phyloP scores from a whole-genome alignment of 345 rosid genomes.

The Conringia planisiliqua region DNA sequence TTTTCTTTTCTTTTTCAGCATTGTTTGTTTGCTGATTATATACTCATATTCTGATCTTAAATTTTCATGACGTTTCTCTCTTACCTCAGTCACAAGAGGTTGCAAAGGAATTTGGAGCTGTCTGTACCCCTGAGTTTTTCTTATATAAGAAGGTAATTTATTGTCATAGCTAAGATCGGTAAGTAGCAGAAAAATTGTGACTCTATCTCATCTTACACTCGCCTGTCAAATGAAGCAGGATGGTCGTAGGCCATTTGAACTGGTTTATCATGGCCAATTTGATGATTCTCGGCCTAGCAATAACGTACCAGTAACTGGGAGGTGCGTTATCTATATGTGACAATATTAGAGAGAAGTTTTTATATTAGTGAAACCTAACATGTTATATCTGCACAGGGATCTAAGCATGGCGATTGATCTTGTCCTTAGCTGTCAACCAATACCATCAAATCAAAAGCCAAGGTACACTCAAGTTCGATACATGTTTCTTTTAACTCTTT shows the following conservation, averaged over 20 bases:
- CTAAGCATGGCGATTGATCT: constrained; percentile 67
- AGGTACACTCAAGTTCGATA: constrained; percentile 41
- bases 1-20: background rate
- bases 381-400: constrained; percentile 46
- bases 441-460: constrained; percentile 65
- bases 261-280: constrained; percentile 89
- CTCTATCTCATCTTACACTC: background rate
- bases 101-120: constrained; percentile 75
- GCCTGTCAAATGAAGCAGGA: constrained; percentile 41
- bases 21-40: background rate
- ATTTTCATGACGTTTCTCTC: background rate
- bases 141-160: constrained; percentile 67
- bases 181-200: background rate
- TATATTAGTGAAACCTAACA: background rate
- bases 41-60: background rate
- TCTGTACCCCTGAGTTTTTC: constrained; percentile 88
- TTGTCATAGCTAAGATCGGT: background rate
- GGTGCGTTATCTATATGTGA: constrained; percentile 40
- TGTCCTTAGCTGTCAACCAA: constrained; percentile 71
- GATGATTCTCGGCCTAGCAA: constrained; percentile 87
- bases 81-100: constrained; percentile 71
- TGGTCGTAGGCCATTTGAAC: constrained; percentile 89
- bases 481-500: background rate
- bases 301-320: constrained; percentile 65
- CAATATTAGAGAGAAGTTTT: background rate